Conservation (phyloP, 768 basidiomycete genomes). For the Agrocybe chaxingu region DNA sequence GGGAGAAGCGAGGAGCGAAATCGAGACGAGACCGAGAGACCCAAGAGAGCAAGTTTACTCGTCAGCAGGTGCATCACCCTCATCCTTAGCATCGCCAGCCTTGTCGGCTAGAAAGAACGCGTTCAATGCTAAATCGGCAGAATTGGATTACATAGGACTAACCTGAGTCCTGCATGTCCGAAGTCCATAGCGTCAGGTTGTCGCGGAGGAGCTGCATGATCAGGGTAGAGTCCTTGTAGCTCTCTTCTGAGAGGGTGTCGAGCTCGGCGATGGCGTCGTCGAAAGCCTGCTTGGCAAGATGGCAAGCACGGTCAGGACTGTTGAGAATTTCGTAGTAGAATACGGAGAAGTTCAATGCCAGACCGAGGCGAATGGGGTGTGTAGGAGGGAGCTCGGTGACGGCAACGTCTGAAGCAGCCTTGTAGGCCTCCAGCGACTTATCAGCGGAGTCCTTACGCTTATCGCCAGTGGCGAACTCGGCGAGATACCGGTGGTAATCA, state of each 20-base stretch:
- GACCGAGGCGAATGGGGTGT: slow-evolving; percentile 97
- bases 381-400: slow-evolving; percentile 93
- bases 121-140: neutral
- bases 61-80: slow-evolving; percentile 60
- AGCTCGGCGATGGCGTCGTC: slow-evolving; percentile 99
- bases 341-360: slow-evolving; percentile 98
- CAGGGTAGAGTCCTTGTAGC: slow-evolving; percentile 98
- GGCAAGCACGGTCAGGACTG: slow-evolving; percentile 97
- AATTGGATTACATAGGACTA: slow-evolving; percentile 22
- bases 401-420: slow-evolving; percentile 96
- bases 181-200: slow-evolving; percentile 97
- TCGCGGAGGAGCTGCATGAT: slow-evolving; percentile 97
- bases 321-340: slow-evolving; percentile 99
- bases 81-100: slow-evolving; percentile 68
- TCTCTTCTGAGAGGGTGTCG: slow-evolving; percentile 97
- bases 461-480: slow-evolving; percentile 97
- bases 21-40: slow-evolving; percentile 11
- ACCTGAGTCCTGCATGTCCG: slow-evolving; percentile 95
- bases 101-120: slow-evolving; percentile 51
- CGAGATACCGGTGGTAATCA: slow-evolving; percentile 98
- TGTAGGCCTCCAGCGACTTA: slow-evolving; percentile 96
- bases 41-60: slow-evolving; percentile 43
- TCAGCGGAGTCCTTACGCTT: slow-evolving; percentile 96
- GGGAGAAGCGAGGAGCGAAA: slow-evolving; percentile 1
- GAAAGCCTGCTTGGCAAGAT: slow-evolving; percentile 98